Percentiles rank a stretch among this genome's conserved stretches.
Evolutionary conservation across 306 rosid genomes (phyloP).

Genomic region (Delonix regia): DNA sequence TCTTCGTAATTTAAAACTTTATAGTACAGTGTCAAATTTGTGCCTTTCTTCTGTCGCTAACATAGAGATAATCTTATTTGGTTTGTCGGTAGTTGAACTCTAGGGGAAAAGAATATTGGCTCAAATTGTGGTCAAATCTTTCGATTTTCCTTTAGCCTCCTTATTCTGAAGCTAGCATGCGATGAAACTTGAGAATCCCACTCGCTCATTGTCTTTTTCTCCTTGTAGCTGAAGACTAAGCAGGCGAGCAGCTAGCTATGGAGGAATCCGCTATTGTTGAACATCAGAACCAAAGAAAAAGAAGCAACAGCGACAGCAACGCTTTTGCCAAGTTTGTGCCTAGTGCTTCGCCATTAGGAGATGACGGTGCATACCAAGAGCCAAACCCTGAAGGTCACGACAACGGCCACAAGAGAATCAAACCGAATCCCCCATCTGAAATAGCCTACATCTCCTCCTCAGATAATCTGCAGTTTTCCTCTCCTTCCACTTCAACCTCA

Average conservation of each 20-base stretch:
- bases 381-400: constrained; percentile 11
- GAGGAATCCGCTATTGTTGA: constrained; percentile 5
- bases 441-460: background rate
- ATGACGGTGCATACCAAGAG: constrained; percentile 7
- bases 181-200: background rate
- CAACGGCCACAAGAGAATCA: constrained; percentile 30
- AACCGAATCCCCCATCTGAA: constrained; percentile 16
- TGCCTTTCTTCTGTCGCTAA: background rate
- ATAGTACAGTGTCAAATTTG: background rate
- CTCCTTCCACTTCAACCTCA: constrained; percentile 33
- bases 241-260: background rate
- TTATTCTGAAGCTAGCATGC: background rate
- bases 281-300: constrained; percentile 30
- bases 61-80: background rate
- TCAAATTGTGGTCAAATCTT: background rate
- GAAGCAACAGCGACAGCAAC: constrained; percentile 29
- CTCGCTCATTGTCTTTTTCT: background rate
- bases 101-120: background rate
- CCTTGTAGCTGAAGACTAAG: background rate
- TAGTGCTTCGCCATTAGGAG: constrained; percentile 26
- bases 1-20: too few species aligned
- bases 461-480: background rate
- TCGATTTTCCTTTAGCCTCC: background rate
- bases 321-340: constrained; percentile 36
- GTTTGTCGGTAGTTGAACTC: background rate